A percentile compares a stretch with the other conserved stretches of the same genome.
Evolutionary conservation across 2,329 filamentous ascomycete genomes (phyloP).

Genomic region (Tolypocladium guangdongense): DNA sequence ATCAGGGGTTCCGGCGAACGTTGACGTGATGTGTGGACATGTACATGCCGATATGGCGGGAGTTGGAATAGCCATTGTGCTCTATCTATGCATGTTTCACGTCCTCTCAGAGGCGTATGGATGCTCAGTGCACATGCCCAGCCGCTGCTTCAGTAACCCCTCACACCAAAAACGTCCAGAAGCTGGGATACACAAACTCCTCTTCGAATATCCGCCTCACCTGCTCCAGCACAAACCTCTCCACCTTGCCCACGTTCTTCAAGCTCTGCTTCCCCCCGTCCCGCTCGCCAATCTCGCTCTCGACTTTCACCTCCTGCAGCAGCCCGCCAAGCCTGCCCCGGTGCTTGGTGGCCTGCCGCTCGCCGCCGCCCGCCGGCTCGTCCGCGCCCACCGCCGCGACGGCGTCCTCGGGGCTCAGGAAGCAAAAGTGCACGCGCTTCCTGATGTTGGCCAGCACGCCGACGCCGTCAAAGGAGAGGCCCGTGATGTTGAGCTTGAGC

Average conservation of each 20-base stretch:
- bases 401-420: slow-evolving; percentile 85
- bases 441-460: slow-evolving; percentile 87
- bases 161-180: slow-evolving; percentile 91
- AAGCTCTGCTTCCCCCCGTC: slow-evolving; percentile 88
- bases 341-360: slow-evolving; percentile 9
- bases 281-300: slow-evolving; percentile 92
- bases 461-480: slow-evolving; percentile 88
- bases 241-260: slow-evolving; percentile 98
- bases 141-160: not conserved
- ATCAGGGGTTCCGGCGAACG: slow-evolving; percentile 82
- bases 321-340: slow-evolving; percentile 53
- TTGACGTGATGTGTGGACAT: slow-evolving; percentile 34
- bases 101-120: too few relatives aligned
- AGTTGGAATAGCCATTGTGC: not conserved
- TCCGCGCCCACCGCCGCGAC: slow-evolving; percentile 54
- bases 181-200: slow-evolving; percentile 96
- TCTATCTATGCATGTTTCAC: not conserved
- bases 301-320: slow-evolving; percentile 85
- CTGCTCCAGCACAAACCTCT: slow-evolving; percentile 93
- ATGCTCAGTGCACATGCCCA: not conserved
- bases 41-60: not conserved
- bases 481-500: slow-evolving; percentile 88
- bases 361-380: slow-evolving; percentile 17
- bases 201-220: slow-evolving; percentile 96
- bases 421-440: slow-evolving; percentile 84